Base-by-base conservation (phyloP, 345 rosid species). In the Toxicodendron radicans region DNA sequence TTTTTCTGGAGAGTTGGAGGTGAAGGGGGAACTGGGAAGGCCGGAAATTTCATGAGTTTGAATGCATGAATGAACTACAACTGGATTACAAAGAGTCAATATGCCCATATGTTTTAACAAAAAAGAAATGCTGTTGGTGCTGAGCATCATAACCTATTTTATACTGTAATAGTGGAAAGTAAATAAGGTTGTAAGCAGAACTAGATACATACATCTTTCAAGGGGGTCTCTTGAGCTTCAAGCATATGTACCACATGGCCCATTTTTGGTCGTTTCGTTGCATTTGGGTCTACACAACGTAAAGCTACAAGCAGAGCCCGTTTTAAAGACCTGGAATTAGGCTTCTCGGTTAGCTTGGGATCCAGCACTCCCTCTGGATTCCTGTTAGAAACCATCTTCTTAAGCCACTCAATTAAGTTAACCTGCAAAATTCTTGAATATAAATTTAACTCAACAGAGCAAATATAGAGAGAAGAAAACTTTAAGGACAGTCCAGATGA, bases 201-300 rank as follows among this genome's bases (percentile, higher is more conserved):
- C 46, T 59, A 8, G 18, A 65, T 58, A 72, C 79, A 20, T 80
- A 91, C 98, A 69, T 94, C 95, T 77, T 82, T 88, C 81, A 72
- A 88, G 23, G 86, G 88, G 5, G 83, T 71, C 61, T 92, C 97
- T 79, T 92, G 95, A 64, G 95, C 91, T 87, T 94, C 97, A 58
- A 94, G 92, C 98, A 94, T 91, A 76, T 94, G 97, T 23, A 94
- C 81, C 9, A 94, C 72, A 78, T 94, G 97, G 9, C 98, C 94
- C 97, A 94, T 83, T 74, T 89, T 89, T 12, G 91, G 96, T 80
- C 96, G 79, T 71, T 87, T 91, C 79, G 85, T 82, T 4, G 97
- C 91, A 75, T 88, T 88, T 60, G 93, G 89, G 75, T 94, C 98
- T 23, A 94, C 97, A 60, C 98, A 94, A 6, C 94, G 89, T 75